Evolutionary conservation across 768 basidiomycete species (phyloP).

Genomic region (Trametes sanguinea): DNA sequence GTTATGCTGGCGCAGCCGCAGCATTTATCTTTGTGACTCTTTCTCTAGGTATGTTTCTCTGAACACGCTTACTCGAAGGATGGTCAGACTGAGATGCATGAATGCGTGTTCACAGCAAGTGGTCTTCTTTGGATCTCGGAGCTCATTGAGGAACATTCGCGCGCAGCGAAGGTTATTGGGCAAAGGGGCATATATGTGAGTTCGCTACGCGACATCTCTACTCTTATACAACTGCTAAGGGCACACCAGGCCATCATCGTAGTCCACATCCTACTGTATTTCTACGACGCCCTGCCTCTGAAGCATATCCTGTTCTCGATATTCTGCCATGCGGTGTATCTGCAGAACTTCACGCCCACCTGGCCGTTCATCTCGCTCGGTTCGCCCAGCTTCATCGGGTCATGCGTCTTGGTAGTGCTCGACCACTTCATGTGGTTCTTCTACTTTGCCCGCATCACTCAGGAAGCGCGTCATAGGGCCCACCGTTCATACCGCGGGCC

Average conservation of each 20-base stretch:
- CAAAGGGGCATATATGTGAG: constrained; percentile 87
- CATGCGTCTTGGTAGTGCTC: constrained; percentile 78
- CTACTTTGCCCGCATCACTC: constrained; percentile 78
- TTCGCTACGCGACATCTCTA: constrained; percentile 13
- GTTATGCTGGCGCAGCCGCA: constrained; percentile 73
- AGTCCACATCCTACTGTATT: constrained; percentile 75
- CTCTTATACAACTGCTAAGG: too few relatives aligned
- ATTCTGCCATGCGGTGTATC: constrained; percentile 82
- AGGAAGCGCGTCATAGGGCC: constrained; percentile 55
- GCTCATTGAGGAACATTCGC: constrained; percentile 92
- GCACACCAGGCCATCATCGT: constrained; percentile 65
- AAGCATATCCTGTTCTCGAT: constrained; percentile 77
- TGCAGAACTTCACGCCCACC: constrained; percentile 84
- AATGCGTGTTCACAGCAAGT: constrained; percentile 57
- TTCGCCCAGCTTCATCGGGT: constrained; percentile 80
- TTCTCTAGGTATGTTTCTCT: constrained; percentile 67
- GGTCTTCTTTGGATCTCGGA: constrained; percentile 93
- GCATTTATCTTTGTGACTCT: constrained; percentile 91
- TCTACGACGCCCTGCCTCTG: constrained; percentile 81
- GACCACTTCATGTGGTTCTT: constrained; percentile 99
- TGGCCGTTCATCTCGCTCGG: constrained; percentile 96
- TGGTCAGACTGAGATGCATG: not conserved
- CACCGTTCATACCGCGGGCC: constrained; percentile 48
- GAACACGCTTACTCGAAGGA: not conserved
- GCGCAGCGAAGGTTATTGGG: constrained; percentile 77